phyloP scores from a whole-genome alignment of 2,329 filamentous ascomycete species.

The Endoconidiophora laricicola region DNA sequence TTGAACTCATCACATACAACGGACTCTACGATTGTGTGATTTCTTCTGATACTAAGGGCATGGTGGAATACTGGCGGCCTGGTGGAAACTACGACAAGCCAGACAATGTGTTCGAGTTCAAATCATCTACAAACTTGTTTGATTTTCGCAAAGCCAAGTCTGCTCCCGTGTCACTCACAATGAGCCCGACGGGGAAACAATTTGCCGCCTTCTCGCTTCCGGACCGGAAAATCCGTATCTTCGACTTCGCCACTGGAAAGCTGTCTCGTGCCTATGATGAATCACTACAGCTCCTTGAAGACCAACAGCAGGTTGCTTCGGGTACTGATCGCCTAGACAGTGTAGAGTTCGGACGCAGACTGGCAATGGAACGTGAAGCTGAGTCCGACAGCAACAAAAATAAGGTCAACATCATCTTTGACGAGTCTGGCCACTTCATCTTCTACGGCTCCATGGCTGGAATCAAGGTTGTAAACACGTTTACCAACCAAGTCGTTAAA shows the following conservation, averaged over 20 bases:
- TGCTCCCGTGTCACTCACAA: conserved; percentile 59
- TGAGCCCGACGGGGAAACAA: conserved; percentile 73
- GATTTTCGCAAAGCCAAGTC: conserved; percentile 95
- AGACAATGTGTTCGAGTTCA: conserved; percentile 77
- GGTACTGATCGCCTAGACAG: conserved; percentile 67
- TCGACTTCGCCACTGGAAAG: conserved; percentile 81
- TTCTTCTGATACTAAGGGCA: conserved; percentile 75
- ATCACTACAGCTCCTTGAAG: conserved; percentile 70
- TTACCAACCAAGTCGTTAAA: conserved; percentile 82
- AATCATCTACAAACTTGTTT: conserved; percentile 85
- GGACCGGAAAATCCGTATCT: conserved; percentile 81
- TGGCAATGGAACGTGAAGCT: conserved; percentile 75
- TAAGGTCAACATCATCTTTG: conserved; percentile 78
- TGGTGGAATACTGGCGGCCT: conserved; percentile 94
- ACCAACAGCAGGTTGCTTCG: conserved; percentile 92
- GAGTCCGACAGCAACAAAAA: conserved; percentile 50
- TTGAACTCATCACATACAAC: conserved; percentile 81
- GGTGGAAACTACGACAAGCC: conserved; percentile 74
- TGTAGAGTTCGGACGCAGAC: conserved; percentile 76
- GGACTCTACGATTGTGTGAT: conserved; percentile 76
- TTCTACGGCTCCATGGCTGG: conserved; percentile 86
- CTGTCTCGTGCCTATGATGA: conserved; percentile 89
- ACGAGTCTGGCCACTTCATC: conserved; percentile 91
- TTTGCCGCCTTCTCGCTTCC: conserved; percentile 85
- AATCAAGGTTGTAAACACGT: conserved; percentile 88